phyloP scores from a whole-genome alignment of 176 grass and related monocot genomes.

The Oryza meridionalis region DNA sequence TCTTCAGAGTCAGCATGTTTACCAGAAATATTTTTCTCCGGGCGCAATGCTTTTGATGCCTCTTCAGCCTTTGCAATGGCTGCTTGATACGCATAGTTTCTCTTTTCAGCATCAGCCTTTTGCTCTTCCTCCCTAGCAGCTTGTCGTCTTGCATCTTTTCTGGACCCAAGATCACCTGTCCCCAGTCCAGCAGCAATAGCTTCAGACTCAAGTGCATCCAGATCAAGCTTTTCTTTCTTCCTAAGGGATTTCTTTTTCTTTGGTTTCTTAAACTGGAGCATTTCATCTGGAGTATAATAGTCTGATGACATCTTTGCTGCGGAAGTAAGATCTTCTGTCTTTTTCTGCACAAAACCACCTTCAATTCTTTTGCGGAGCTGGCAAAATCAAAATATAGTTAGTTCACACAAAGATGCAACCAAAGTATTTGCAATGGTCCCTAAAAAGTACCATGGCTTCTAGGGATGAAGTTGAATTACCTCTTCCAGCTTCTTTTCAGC shows the following conservation, averaged over 20 bases:
- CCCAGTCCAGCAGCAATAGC: constrained; percentile 90
- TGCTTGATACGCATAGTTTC: constrained; percentile 71
- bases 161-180: constrained; percentile 77
- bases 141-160: constrained; percentile 59
- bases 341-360: constrained; percentile 62
- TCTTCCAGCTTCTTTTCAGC: constrained; percentile 93
- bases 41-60: constrained; percentile 71
- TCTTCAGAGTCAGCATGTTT: constrained; percentile 50
- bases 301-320: constrained; percentile 67
- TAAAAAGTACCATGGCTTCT: not conserved
- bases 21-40: constrained; percentile 40
- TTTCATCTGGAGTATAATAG: constrained; percentile 92
- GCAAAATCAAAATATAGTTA: constrained; percentile 47
- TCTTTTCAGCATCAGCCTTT: constrained; percentile 72
- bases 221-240: constrained; percentile 91
- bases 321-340: constrained; percentile 75
- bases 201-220: constrained; percentile 90
- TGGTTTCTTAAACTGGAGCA: constrained; percentile 94
- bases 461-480: constrained; percentile 40
- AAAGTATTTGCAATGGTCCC: not conserved
- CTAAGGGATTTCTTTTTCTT: constrained; percentile 99
- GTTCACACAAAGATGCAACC: not conserved
- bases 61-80: constrained; percentile 94
- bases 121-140: constrained; percentile 70
- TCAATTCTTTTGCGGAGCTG: constrained; percentile 95